Base-by-base conservation (phyloP, 2,329 filamentous ascomycete genomes). In the Fusarium penzigii region DNA sequence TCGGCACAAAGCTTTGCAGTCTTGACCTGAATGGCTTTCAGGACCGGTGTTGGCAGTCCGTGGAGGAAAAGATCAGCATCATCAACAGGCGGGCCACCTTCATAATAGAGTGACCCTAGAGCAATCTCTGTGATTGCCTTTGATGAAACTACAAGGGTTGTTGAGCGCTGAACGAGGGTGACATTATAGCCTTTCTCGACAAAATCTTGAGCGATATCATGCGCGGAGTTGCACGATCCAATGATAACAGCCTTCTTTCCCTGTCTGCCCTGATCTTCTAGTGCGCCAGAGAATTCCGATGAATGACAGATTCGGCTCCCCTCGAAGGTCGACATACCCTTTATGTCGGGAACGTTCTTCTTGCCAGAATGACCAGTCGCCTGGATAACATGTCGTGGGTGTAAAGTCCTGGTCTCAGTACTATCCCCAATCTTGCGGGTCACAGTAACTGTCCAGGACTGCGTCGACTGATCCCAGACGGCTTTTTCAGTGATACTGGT, bases 91-190 rank as follows among this genome's bases (percentile, higher is more conserved):
- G 76, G 73, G 1, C 75, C 75, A 10, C 49, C 46, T 12, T 57
- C 58, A 14, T 59, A 55, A 32, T 61, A 69, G 29, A 74, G 67
- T 6, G 72, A 68, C 46, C 74, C 65, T 64, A 80, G 75, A 38
- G 76, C 71, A 1, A 76, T 66, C 2, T 75, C 73, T 39, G 72
- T 4, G 39, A 49, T 44, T 75, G 70, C 13, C 69, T 56, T 42
- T 6, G 39, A 70, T 1, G 74, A 75, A 25, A 82, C 70, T 11
- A 81, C 75, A 60, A 77, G 81, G 3, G 78, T 82, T 2, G 73
- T 73, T 9, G 71, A 69, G 9, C 79, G 76, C 64, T 84, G 80
- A 2, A 84, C 60, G 74, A 84, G 78, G 4, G 78, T 79, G 2
- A 82, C 78, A 2, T 53, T 57, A 6, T 76, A 75, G 1, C 79